Evolutionary conservation across 2,329 filamentous ascomycete species (phyloP).

Genomic region (Paecilomyces sp.): DNA sequence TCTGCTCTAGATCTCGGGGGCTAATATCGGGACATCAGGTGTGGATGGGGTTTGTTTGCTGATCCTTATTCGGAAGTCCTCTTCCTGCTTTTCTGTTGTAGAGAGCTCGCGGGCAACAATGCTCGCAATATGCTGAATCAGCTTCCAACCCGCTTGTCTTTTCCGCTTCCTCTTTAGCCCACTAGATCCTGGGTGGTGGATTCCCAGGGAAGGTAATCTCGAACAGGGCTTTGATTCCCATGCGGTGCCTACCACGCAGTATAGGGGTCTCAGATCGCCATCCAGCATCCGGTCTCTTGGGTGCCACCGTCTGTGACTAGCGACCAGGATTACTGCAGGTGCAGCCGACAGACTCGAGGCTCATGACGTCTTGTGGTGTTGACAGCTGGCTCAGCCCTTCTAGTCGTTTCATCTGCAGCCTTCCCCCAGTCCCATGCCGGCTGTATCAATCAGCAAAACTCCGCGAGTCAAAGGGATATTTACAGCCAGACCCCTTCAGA

Average conservation of each 20-base stretch:
- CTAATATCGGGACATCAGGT: not conserved
- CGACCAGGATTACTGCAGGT: not conserved
- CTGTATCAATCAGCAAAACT: not conserved
- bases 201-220: not conserved
- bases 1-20: not conserved
- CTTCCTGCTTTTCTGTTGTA: not conserved
- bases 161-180: not conserved
- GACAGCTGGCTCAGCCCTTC: not conserved
- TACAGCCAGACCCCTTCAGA: not conserved
- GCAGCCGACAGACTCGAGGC: not conserved
- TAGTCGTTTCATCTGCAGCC: not conserved
- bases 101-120: not conserved
- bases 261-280: not conserved
- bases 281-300: not conserved
- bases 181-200: not conserved
- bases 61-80: not conserved
- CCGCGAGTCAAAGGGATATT: not conserved
- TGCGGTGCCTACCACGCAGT: not conserved
- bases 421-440: not conserved
- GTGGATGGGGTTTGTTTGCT: not conserved
- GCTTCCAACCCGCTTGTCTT: not conserved
- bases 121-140: not conserved
- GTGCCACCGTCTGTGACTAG: not conserved
- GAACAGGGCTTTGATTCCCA: not conserved
- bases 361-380: not conserved